These are phyloP conservation scores for Chlamydomonas sphaeroides DNA, from an alignment of 139 green algal genomes.

Conservation along the genomic window DNA sequence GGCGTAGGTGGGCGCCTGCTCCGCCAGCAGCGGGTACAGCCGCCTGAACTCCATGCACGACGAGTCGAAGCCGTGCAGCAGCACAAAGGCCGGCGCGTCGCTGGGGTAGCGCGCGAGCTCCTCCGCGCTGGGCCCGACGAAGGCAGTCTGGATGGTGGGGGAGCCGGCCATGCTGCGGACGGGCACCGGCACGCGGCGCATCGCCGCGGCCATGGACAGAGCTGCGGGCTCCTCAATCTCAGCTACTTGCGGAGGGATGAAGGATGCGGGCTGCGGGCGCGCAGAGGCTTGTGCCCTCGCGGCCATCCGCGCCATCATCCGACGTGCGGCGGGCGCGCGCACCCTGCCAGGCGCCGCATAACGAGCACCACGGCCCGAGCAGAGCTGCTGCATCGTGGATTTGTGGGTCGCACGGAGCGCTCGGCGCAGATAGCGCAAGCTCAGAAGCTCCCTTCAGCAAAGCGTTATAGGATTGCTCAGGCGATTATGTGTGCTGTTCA, in stretches of 20 bases:
- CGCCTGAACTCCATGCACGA: constrained; percentile 88
- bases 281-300: too few species aligned
- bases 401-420: too few species aligned
- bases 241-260: constrained; percentile 34
- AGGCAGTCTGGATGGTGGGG: constrained; percentile 32
- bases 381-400: too few species aligned
- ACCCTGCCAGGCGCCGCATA: too few species aligned
- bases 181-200: constrained; percentile 36
- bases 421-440: too few species aligned
- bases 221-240: constrained; percentile 53
- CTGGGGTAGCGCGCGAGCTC: constrained; percentile 21
- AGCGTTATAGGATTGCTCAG: too few species aligned
- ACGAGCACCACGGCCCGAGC: too few species aligned
- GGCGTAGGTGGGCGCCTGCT: constrained; percentile 71
- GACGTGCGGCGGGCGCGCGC: too few species aligned
- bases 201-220: constrained; percentile 22
- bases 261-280: too few species aligned
- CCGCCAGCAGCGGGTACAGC: constrained; percentile 77
- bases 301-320: too few species aligned
- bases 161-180: constrained; percentile 27
- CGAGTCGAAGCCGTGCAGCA: constrained; percentile 93
- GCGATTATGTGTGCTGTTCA: too few species aligned
- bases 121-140: constrained; percentile 45
- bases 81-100: constrained; percentile 71
- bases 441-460: too few species aligned